phyloP scores from a whole-genome alignment of 2,329 filamentous ascomycete species.

The Cladosporium phlei region DNA sequence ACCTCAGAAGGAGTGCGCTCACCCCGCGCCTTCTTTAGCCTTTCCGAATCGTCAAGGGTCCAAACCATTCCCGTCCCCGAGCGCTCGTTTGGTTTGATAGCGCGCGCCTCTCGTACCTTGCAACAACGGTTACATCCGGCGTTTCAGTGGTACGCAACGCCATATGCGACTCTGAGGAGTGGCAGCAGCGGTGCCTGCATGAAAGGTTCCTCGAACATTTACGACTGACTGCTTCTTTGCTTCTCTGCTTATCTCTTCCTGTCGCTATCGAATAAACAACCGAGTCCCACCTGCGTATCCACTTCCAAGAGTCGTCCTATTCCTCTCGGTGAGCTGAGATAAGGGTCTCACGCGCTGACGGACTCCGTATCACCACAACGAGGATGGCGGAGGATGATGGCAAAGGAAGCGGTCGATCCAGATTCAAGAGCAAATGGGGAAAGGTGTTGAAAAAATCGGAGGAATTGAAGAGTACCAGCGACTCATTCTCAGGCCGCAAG shows the following conservation, averaged over 20 bases:
- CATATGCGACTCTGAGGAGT: not conserved
- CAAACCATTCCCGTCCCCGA: no score
- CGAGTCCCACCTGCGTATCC: not conserved
- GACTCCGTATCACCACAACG: not conserved
- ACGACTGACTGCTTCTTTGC: not conserved
- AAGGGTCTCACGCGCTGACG: conserved; percentile 9
- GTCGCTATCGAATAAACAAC: not conserved
- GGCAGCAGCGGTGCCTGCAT: not conserved
- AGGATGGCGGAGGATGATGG: conserved; percentile 21
- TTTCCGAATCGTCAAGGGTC: no score
- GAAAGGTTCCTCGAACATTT: not conserved
- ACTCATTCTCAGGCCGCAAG: not conserved
- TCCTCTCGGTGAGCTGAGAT: not conserved
- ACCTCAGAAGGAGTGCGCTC: no score
- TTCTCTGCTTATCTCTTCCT: not conserved
- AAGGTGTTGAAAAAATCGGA: conserved; percentile 26
- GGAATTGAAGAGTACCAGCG: conserved; percentile 1
- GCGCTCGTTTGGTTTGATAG: no score
- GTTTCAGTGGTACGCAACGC: conserved; percentile 5
- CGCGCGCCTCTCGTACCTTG: no score
- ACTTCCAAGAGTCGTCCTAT: not conserved
- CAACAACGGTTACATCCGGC: not conserved
- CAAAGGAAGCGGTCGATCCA: conserved; percentile 19
- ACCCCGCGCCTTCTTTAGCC: no score
- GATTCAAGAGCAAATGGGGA: conserved; percentile 31